Percentiles rank a stretch among this genome's conserved stretches.
These are phyloP conservation scores for Ophiostoma perfectum DNA, from an alignment of 2,329 filamentous ascomycete species.

Conservation along the genomic window DNA sequence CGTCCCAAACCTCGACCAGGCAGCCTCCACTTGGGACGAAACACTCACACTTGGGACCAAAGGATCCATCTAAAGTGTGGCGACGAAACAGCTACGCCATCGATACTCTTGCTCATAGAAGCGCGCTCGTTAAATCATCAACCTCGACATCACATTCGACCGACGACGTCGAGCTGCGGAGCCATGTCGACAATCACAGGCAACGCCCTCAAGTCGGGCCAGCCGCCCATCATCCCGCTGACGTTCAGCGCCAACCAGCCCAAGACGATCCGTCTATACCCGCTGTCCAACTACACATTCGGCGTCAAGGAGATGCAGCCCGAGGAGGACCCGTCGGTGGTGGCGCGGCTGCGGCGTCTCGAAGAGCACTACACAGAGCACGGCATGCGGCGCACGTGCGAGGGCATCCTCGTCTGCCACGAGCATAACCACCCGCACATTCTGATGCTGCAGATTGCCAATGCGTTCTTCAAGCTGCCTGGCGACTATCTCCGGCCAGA, in stretches of 20 bases:
- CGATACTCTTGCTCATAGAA: neutral
- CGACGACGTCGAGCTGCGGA: neutral
- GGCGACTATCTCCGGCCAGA: slow-evolving; percentile 88
- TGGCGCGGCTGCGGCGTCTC: slow-evolving; percentile 86
- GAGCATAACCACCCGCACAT: slow-evolving; percentile 99
- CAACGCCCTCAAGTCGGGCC: slow-evolving; percentile 68
- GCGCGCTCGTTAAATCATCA: neutral
- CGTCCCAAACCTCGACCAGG: neutral
- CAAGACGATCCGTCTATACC: slow-evolving; percentile 82
- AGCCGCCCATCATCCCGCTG: slow-evolving; percentile 72
- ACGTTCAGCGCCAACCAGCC: slow-evolving; percentile 87
- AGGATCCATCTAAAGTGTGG: too few relatives aligned
- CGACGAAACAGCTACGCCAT: too few relatives aligned
- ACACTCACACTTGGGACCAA: neutral
- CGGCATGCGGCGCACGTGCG: slow-evolving; percentile 95
- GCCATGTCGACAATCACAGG: slow-evolving; percentile 81
- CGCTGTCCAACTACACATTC: slow-evolving; percentile 97
- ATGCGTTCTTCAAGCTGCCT: slow-evolving; percentile 98
- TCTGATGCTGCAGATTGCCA: slow-evolving; percentile 97
- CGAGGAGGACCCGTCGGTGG: slow-evolving; percentile 92
- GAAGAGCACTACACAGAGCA: slow-evolving; percentile 89
- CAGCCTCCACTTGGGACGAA: neutral
- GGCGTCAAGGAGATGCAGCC: slow-evolving; percentile 97
- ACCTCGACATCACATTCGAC: neutral
- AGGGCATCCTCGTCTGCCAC: slow-evolving; percentile 95